Base-by-base conservation (phyloP, 257 asterid species). In the Galeopsis tetrahit region DNA sequence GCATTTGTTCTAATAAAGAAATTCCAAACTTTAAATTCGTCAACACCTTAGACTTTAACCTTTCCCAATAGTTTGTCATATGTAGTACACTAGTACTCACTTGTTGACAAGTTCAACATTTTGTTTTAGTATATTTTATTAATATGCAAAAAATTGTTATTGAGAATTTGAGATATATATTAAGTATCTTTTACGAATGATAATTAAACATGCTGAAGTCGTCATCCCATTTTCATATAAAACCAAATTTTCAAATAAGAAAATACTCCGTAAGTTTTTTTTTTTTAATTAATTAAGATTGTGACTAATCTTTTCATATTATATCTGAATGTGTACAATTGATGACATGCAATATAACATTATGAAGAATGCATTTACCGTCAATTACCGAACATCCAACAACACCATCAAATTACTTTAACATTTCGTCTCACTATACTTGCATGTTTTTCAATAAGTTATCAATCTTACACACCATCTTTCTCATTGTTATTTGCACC, bases 51-150 rank as follows among this genome's bases (percentile, higher is more conserved):
- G 76, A 73, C 65, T 68, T 51, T 73, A 73, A 49, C 56, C 28
- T 4, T 49, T 3, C 49, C 15, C 14, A 70, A 53, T 28, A 33
- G 10, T 70, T 7, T 64, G 65, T 65, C 68, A 53, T 57, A 21
- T 64, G 32, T 38, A 73, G 35, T 14, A n/a, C n/a, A n/a, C n/a
- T n/a, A 10, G 60, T 75, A 15, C 52, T 62, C 77, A 58, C 33
- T 77, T 69, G 14, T 76, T 76, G 75, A 76, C 80, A 31, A 53
- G 40, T 68, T 46, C 52, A 63, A 63, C 5, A 58, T 11, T 4
- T 33, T 1, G 10, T 14, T 2, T 49, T 8, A 36, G 43, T 44
- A 10, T 17, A 33, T 44, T 46, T 55, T 34, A 56, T 71, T 10
- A 44, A 34, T 46, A 1, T 21, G 10, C 10, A 33, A 28, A 10